phyloP scores from a whole-genome alignment of 106 monocot genomes.

The Iris macrosiphon region DNA sequence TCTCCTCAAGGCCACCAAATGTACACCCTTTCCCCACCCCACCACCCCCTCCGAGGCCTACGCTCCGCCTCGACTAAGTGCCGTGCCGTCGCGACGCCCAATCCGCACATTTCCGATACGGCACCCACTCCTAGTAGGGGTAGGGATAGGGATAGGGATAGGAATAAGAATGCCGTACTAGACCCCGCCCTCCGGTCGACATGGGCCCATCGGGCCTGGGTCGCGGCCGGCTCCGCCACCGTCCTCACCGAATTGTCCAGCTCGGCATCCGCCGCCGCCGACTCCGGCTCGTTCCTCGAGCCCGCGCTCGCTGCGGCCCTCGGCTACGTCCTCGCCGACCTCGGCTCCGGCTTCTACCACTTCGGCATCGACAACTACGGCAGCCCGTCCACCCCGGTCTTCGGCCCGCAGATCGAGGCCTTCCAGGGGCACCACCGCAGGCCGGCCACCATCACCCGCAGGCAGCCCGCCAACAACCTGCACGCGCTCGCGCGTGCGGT shows the following conservation, averaged over 20 bases:
- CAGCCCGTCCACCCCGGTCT: slow-evolving; percentile 43
- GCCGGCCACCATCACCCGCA: slow-evolving; percentile 61
- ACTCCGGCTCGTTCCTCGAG: slow-evolving; percentile 5
- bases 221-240: slow-evolving; percentile 30
- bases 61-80: background rate
- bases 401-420: slow-evolving; percentile 69
- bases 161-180: background rate
- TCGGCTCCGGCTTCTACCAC: slow-evolving; percentile 71
- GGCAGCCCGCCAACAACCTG: slow-evolving; percentile 66
- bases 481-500: slow-evolving; percentile 51
- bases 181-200: slow-evolving; percentile 39
- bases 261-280: slow-evolving; percentile 10
- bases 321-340: slow-evolving; percentile 60
- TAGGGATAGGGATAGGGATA: too few relatives aligned
- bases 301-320: slow-evolving; percentile 19
- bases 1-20: too few relatives aligned
- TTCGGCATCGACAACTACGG: slow-evolving; percentile 92
- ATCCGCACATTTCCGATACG: background rate
- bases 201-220: slow-evolving; percentile 55
- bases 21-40: background rate
- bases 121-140: background rate
- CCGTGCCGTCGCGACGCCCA: background rate
- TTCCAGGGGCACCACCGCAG: slow-evolving; percentile 86
- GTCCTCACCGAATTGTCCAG: slow-evolving; percentile 25
- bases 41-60: background rate